Base-by-base conservation (phyloP, 495 filamentous ascomycete species). In the Podospora conica region DNA sequence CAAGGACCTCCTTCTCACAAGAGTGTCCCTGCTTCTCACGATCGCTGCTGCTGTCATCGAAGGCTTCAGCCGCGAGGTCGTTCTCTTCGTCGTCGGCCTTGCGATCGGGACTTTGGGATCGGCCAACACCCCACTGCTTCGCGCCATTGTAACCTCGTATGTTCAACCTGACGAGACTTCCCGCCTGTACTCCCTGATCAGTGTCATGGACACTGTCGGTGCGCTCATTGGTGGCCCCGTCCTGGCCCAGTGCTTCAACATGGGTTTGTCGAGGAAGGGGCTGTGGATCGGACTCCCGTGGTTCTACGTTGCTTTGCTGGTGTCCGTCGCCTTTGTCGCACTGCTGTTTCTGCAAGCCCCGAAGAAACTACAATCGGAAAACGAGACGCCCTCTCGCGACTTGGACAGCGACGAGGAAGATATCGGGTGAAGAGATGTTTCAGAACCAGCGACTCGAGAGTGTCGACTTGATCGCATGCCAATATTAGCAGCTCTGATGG, bases 141-240 rank as follows among this genome's bases (percentile, higher is more conserved):
- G 86, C 5, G 81, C 85, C 0, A 74, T 87, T 25, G 71, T 84
- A 20, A 85, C 84, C 2, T 79, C 79, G 0, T 74, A 85, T 12
- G 83, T 88, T 12, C 71, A 83, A 22, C 75, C 80, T 0, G 76
- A 84, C 18, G 80, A 86, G 61, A 84, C 84, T 0, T 85, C 85
- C 9, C 77, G 85, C 3, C 70, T 87, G 15, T 87, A 84, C 64
- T 84, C 82, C 0, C 75, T 87, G 33, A 81, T 88, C 60, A 83
- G 81, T 65, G 80, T 87, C 11, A 66, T 85, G 15, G 85, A 88
- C 67, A 82, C 82, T 0, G 59, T 84, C 23, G 84, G 85, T 15
- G 78, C 77, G n/a, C 75, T 86, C 10, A 67, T 83, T 25, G 85
- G 82, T 3, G 83, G 83, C 18, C 74, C 85, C 0, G 71, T 83